These are phyloP conservation scores for Colletotrichum lini DNA, from an alignment of 2,329 filamentous ascomycete genomes.

Conservation along the genomic window DNA sequence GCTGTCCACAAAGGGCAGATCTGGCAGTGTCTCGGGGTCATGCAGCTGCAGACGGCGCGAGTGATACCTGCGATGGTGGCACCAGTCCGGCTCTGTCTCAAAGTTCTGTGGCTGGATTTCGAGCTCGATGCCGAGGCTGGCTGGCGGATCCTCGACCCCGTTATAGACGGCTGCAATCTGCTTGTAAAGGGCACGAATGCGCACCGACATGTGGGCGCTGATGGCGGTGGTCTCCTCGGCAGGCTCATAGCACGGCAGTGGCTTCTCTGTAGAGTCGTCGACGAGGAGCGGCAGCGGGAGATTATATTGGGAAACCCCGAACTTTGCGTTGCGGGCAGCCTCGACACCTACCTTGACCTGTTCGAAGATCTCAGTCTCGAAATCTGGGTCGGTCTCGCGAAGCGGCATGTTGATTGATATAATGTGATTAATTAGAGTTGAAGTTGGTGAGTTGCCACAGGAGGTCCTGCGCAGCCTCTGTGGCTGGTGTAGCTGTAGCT, in stretches of 20 bases:
- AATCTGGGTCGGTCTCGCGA: slow-evolving; percentile 34
- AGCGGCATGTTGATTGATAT: slow-evolving; percentile 24
- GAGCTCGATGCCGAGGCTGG: slow-evolving; percentile 24
- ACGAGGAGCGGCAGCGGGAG: slow-evolving; percentile 25
- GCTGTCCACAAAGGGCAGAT: slow-evolving; percentile 41
- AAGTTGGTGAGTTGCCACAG: slow-evolving; percentile 2
- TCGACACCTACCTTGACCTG: background rate
- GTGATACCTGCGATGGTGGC: slow-evolving; percentile 43
- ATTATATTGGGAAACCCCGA: slow-evolving; percentile 5
- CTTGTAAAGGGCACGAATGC: slow-evolving; percentile 40
- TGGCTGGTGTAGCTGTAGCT: too few relatives aligned
- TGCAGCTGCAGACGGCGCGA: slow-evolving; percentile 43
- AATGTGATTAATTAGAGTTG: slow-evolving; percentile 2
- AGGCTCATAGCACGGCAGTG: slow-evolving; percentile 41
- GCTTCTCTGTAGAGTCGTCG: slow-evolving; percentile 12
- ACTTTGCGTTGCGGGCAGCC: background rate
- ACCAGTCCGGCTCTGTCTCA: slow-evolving; percentile 21
- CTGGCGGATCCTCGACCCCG: slow-evolving; percentile 10
- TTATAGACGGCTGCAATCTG: slow-evolving; percentile 36
- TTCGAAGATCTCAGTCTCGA: slow-evolving; percentile 20
- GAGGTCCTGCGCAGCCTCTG: too few relatives aligned
- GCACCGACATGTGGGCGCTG: slow-evolving; percentile 42
- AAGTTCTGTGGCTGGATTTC: slow-evolving; percentile 37
- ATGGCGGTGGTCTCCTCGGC: slow-evolving; percentile 39
- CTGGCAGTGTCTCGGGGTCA: slow-evolving; percentile 41